Evolutionary conservation across 805 yeast genomes (phyloP), one percentile per base, ranked within the genome.

Genomic region (Starmera dryadoides): DNA sequence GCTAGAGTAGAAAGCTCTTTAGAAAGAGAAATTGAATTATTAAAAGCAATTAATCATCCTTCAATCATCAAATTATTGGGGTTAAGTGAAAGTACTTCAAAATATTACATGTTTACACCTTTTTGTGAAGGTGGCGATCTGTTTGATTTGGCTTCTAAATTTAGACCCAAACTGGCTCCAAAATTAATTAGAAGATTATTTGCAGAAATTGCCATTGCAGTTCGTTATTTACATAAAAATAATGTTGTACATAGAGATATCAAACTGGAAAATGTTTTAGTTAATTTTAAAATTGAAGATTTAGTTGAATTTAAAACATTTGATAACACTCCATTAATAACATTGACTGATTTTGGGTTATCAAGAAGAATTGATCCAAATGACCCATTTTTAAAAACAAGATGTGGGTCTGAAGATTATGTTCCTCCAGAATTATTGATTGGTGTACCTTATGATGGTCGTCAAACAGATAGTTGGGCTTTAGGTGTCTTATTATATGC

Each of bases 381-480:
- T 2, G 66, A 75, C 46, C 84, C 87, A 20, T 50, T 81, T 41
- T 68, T 94, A 20, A 73, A 85, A 3, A 91, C 98, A 1, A 64
- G 98, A 44, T 93, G 98, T 59, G 98, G 99, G 0, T 86, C 96
- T 1, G 96, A 86, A 46, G 98, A 93, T 57, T 93, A 93, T 52
- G 95, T 93, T 6, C 82, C 96, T 0, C 99, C 98, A 0, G 99
- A 93, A 55, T 63, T 93, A 19, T 64, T 93, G 30, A 76, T 93
- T 77, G 98, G 98, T 1, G 69, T 86, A 40, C 82, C 87, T 6
- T 93, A 93, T 55, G 91, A 91, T 52, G 99, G 99, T 11, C 73
- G 84, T 38, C 78, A 86, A 46, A 82, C 93, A 36, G 99, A 93
- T 58, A 69, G 89, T 16, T 93, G 99, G 99, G 86, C 97, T 2